Evolutionary conservation across 163 green algal genomes (phyloP).

Genomic region (Scenedesmus sp.): DNA sequence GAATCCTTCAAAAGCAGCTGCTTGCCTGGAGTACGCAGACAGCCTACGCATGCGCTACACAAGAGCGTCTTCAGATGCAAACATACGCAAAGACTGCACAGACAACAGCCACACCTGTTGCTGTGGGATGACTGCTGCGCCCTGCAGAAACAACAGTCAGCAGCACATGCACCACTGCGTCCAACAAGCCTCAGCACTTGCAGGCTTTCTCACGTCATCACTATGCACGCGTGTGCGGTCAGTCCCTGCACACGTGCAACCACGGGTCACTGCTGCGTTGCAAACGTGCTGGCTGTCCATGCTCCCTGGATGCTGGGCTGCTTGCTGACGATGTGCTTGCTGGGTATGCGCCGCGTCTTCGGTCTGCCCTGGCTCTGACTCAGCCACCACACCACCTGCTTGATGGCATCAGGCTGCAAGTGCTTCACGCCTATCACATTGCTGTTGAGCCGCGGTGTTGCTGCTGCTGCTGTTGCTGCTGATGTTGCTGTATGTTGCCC

Average conservation of each 20-base stretch:
- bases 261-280: background rate
- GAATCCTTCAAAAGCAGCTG: no score
- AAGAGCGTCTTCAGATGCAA: no score
- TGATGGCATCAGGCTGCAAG: background rate
- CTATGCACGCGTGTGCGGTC: background rate
- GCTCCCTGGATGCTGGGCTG: conserved; percentile 41
- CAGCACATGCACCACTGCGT: background rate
- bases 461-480: conserved; percentile 6
- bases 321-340: conserved; percentile 45
- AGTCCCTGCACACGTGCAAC: background rate
- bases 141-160: no score
- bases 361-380: conserved; percentile 32
- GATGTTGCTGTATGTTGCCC: background rate
- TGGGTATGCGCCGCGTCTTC: conserved; percentile 5
- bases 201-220: no score
- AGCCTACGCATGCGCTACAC: no score
- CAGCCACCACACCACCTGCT: conserved; percentile 49
- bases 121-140: no score
- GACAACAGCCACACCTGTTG: no score
- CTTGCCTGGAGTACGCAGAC: no score
- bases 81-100: no score
- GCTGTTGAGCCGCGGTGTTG: background rate
- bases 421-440: conserved; percentile 43
- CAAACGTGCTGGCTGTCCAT: conserved; percentile 40
- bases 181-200: no score